Evolutionary conservation across 352 stramenopile species (phyloP), one percentile per base, ranked within the genome.

Genomic region (Globisporangium viniferum): DNA sequence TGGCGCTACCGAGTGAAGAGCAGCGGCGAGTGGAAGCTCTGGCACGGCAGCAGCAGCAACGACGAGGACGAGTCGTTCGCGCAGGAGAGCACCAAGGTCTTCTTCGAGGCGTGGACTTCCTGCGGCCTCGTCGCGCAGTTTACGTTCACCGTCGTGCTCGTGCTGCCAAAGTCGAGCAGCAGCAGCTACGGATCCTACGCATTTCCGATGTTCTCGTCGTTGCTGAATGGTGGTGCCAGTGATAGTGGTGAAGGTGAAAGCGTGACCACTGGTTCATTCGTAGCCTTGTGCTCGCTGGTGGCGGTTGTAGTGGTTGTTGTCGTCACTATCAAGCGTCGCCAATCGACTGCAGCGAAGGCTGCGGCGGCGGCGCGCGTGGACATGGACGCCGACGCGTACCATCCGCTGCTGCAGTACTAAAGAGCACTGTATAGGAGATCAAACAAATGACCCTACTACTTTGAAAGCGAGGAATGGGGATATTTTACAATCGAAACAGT

Each of bases 1-100:
- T 93, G 86, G 86, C 82, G 84, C 36, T 91, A 82, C 71, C 77
- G 78, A 20, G 59, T 91, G 27, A 73, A 71, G 31, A 72, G 79
- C 41, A 64, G 31, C 0, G 62, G 70, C 18, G 71, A 75, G 24
- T 89, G 80, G 82, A 70, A 77, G 51, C 51, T 89, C 20, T 90
- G 78, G 76, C 20, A 48, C 22, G 62, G 33, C 8, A n/a, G 22
- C 22, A 59, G 15, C 22, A 68, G 64, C 22, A 68, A 62, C 62
- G 69, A 73, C 0, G 78, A 68, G 15, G 69, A 80, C 14, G 70
- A 74, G 3, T 64, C 69, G 31, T 54, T 79, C 55, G 75, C 69
- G 22, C 58, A 67, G n/a, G 54, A 74, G 1, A 69, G 75, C 44
- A 87, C 80, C 36, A 78, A 79, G 61, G 72, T 89, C 57, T 67